Base-by-base conservation (phyloP, 768 basidiomycete genomes). In the Boletus sensibilis region DNA sequence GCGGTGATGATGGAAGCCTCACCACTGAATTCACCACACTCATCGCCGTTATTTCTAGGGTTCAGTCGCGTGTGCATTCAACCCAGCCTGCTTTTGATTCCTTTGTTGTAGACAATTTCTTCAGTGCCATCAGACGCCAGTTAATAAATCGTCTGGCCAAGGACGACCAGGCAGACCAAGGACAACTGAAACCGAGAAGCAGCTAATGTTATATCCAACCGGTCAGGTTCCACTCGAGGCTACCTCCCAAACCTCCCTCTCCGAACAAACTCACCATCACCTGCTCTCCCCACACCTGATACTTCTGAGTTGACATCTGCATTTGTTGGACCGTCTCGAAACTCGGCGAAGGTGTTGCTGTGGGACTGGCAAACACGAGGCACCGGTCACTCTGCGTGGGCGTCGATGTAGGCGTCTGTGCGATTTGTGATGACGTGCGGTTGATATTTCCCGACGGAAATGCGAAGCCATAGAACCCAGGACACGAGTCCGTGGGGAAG, bases 401-500 rank as follows among this genome's bases (percentile, higher is more conserved):
- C 5, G 60, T 62, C 54, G 62, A 56, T n/a, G 58, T 23, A 0
- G 68, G 68, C 21, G 25, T 59, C 39, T 69, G 67, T 18, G 56
- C 49, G 5, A 68, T 59, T 25, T 67, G 60, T 13, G 58, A 31
- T 5, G 56, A 14, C 2, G 66, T 69, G 16, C 58, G 56, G 34
- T 68, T 67, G 35, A 64, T n/a, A 6, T 59, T 48, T 40, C 66
- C 61, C 2, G 68, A 67, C 3, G 60, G 68, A 35, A 70, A 70
- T 5, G 66, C 66, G 27, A 69, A 69, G 20, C 64, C 61, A 31
- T 65, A 68, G 56, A 56, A 70, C 38, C 60, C 68, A 10, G 68
- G 66, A 44, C 68, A 70, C 23, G 50, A 55, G 23, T 40, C 64
- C 27, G 66, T 69, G 16, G 64, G 69, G 42, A 68, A 69, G 23